Conservation (phyloP, 371 early-diverging fungal genomes). For the Syncephalis plumigaleata region DNA sequence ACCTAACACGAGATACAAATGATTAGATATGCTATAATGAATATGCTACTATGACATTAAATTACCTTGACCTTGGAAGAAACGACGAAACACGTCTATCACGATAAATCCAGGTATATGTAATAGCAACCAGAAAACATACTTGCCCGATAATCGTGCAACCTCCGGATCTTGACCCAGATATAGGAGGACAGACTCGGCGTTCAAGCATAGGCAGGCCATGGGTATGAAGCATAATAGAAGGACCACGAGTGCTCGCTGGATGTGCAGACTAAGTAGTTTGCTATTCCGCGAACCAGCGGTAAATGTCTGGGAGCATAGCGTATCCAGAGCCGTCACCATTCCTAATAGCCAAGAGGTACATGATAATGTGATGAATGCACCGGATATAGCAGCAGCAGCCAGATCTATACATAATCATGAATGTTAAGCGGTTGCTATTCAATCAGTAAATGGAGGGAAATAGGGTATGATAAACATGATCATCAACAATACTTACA, state of each 20-base stretch:
- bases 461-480: too few relatives aligned
- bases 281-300: constrained; percentile 30
- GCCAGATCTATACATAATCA: too few relatives aligned
- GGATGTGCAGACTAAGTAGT: constrained; percentile 56
- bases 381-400: too few relatives aligned
- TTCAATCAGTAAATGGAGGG: too few relatives aligned
- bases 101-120: not conserved
- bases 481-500: too few relatives aligned
- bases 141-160: constrained; percentile 28
- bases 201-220: constrained; percentile 50
- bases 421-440: too few relatives aligned
- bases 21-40: too few relatives aligned
- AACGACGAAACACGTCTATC: not conserved
- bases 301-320: constrained; percentile 73
- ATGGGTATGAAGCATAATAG: constrained; percentile 45
- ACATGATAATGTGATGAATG: too few relatives aligned
- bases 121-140: constrained; percentile 36
- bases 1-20: too few relatives aligned
- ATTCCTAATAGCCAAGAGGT: constrained; percentile 26
- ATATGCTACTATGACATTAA: too few relatives aligned
- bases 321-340: constrained; percentile 67
- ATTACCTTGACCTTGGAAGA: constrained; percentile 2
- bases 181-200: constrained; percentile 24
- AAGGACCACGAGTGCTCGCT: constrained; percentile 55
- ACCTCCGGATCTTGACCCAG: constrained; percentile 32